Base-by-base conservation (phyloP, 805 yeast species). In the Scheffersomyces ergatensis region DNA sequence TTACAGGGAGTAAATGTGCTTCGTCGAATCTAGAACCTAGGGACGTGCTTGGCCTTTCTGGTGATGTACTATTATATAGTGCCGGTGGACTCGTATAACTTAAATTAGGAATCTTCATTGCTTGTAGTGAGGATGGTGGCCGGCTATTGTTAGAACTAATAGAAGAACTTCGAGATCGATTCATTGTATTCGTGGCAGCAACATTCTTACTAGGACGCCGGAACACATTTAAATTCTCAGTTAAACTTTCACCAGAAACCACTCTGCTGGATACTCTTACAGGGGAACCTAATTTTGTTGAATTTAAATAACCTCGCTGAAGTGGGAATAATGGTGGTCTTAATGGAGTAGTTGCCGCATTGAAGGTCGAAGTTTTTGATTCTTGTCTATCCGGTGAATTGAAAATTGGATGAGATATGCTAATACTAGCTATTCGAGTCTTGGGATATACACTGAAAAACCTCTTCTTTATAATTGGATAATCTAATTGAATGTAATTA, bases 21-120 rank as follows among this genome's bases (percentile, higher is more conserved):
- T 62, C 65, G 36, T 64, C 68, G 36, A 51, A 62, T 17, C 69
- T 43, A 2, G 67, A 60, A 3, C 68, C 71, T 34, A 65, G 50
- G 0, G 70, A 54, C 2, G 68, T 58, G 2, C 51, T 37, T 0
- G 72, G 70, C 34, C 69, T 44, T 23, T 63, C 68, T 2, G 70
- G 68, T 1, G 70, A 62, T 5, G 63, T 48, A 11, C 59, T 55
- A 23, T 50, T 44, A 48, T 36, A 41, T 29, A 8, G 18, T 5
- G 32, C 32, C 15, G 32, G 32, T 14, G 32, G 32, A 34, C 44
- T 41, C n/a, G 37, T 23, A 16, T 18, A 37, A 3, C 38, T 32
- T 17, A 41, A 37, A 25, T 41, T 41, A 1, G 44, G 44, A 18
- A 37, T 31, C 29, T 37, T 36, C 32, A 37, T 41, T 19, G 17